Evolutionary conservation across 2,329 filamentous ascomycete species (phyloP), one percentile per base, ranked within the genome.

Genomic region (Trichoderma sp.): DNA sequence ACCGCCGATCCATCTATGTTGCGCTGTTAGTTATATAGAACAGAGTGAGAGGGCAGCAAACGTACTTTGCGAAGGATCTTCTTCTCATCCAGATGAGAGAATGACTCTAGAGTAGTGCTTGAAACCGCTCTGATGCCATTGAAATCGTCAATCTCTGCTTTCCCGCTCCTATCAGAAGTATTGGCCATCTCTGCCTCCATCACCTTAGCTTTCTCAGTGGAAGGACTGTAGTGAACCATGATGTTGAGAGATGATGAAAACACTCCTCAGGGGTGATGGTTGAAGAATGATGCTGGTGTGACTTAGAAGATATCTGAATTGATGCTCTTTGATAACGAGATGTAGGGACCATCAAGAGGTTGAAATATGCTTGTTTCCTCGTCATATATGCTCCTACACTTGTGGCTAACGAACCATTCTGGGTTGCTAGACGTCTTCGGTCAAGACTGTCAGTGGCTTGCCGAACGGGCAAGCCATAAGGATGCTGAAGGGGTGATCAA

Each of bases 1-100:
- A 76, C 3, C 83, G 85, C 26, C 84, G 73, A 68, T 87, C 86
- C 83, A 88, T 86, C 85, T 87, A 30, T 4, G 12, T 43, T 34
- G 6, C 60, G 8, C 11, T 28, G 9, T 63, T 28, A 63, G 60
- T 11, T 43, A 26, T 18, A 28, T 63, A 5, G 15, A 28, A 24
- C n/a, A 2, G n/a, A 36, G 24, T 43, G 15, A 11, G 14, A 15
- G 6, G 4, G 11, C 34, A 43, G 34, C 9, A 63, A 43, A 43
- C 34, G 15, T 63, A 63, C 60, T n/a, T 63, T 63, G 34, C 60
- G 60, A 63, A 63, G 60, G 39, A 63, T 63, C 34, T 63, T 63
- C 34, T 63, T 63, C 24, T 63, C 60, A 43, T 63, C 60, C 21
- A 63, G 60, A 43, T 63, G 60, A 28, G 60, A 63, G 24, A 63